Percentiles rank a stretch among this genome's conserved stretches.
Evolutionary conservation across 345 rosid genomes (phyloP).

Genomic region (Boechera stricta): DNA sequence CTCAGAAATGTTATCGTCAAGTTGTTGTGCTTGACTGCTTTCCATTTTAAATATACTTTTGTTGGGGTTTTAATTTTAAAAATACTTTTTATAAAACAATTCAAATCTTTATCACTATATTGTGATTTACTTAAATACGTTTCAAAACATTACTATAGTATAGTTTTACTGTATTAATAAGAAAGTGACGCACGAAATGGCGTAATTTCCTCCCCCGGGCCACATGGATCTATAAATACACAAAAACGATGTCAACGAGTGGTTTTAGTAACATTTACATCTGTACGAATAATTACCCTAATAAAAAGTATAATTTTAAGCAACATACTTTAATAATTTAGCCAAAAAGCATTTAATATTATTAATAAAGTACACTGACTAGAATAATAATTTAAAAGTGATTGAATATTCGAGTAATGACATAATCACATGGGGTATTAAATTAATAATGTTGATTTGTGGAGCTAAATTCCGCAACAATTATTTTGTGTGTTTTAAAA

Average conservation of each 20-base stretch:
- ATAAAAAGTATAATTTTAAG: conserved; percentile 8
- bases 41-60: conserved; percentile 10
- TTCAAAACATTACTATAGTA: neutral
- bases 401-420: conserved; percentile 13
- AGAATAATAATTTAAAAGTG: neutral
- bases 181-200: conserved; percentile 35
- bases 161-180: neutral
- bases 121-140: neutral
- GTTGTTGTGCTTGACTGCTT: conserved; percentile 28
- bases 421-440: conserved; percentile 37
- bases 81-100: neutral
- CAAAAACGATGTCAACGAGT: conserved; percentile 45
- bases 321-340: neutral
- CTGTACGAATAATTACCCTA: conserved; percentile 11
- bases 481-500: neutral
- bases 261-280: conserved; percentile 17
- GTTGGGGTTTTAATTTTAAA: neutral
- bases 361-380: neutral
- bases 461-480: neutral
- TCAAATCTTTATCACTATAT: neutral
- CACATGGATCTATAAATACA: conserved; percentile 32
- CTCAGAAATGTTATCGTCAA: conserved; percentile 21
- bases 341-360: too few species aligned
- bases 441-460: neutral
- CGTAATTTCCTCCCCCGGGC: conserved; percentile 27